Evolutionary conservation across 495 filamentous ascomycete genomes (phyloP).

Genomic region (Bathelium albidoporum): DNA sequence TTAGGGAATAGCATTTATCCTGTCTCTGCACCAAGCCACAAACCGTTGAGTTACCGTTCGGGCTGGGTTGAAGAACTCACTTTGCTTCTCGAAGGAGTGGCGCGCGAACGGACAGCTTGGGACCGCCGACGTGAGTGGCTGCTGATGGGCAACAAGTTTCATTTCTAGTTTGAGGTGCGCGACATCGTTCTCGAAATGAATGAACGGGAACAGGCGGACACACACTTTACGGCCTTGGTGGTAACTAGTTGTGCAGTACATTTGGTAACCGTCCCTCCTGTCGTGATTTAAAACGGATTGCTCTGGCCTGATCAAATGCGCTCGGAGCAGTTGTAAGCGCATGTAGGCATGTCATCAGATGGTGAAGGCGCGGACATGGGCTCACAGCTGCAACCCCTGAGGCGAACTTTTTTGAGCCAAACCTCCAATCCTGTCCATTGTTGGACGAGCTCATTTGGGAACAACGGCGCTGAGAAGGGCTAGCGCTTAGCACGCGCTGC

Average conservation of each 20-base stretch:
- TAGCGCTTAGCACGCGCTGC: not conserved
- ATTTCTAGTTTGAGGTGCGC: not conserved
- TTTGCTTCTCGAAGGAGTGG: not conserved
- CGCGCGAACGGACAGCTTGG: not conserved
- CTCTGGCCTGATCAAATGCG: too few species aligned
- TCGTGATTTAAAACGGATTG: too few species aligned
- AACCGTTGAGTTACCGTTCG: not conserved
- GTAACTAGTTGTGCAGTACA: too few species aligned
- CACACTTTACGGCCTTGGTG: too few species aligned
- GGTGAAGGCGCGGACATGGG: not conserved
- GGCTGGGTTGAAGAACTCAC: not conserved
- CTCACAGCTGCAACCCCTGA: not conserved
- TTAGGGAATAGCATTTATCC: not conserved
- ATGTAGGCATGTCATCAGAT: not conserved
- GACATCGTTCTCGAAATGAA: too few species aligned
- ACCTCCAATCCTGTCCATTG: not conserved
- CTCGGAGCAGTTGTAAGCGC: not conserved
- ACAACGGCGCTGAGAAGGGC: not conserved
- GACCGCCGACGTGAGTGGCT: not conserved
- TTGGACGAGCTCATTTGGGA: not conserved
- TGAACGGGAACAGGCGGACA: not conserved
- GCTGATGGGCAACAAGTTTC: slow-evolving; percentile 1
- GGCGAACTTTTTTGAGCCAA: not conserved
- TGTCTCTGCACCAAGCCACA: not conserved
- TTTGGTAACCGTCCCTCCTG: too few species aligned